These are phyloP conservation scores for Pleurotus salmoneostramineus DNA, from an alignment of 768 basidiomycete genomes.

Conservation along the genomic window DNA sequence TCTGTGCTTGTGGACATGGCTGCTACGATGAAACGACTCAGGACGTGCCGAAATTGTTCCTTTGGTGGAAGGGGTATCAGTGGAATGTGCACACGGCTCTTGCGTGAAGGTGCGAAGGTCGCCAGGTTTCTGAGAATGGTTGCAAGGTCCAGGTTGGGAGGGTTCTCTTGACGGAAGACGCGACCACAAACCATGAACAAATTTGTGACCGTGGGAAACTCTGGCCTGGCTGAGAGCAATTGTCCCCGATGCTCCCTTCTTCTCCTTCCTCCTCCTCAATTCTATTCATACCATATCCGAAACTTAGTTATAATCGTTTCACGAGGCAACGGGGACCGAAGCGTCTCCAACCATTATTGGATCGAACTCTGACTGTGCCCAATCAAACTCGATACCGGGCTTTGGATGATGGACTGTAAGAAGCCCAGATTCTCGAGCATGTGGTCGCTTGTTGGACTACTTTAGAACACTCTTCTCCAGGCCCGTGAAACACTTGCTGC, in stretches of 20 bases:
- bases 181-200: not conserved
- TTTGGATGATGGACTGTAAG: not conserved
- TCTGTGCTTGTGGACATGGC: constrained; percentile 42
- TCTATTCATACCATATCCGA: not conserved
- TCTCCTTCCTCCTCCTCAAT: not conserved
- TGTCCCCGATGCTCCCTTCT: not conserved
- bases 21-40: constrained; percentile 47
- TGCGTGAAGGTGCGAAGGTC: constrained; percentile 16
- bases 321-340: not conserved
- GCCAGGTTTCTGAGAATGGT: constrained; percentile 8
- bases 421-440: not conserved
- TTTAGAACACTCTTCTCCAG: too few species aligned
- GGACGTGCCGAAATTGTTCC: constrained; percentile 55
- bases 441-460: too few species aligned
- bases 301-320: too few species aligned
- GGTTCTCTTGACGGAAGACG: not conserved
- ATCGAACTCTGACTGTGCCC: too few species aligned
- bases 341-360: not conserved
- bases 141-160: not conserved
- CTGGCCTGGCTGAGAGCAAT: not conserved
- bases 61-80: constrained; percentile 45
- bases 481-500: too few species aligned
- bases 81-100: constrained; percentile 31
- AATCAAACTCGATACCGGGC: too few species aligned
- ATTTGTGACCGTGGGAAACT: constrained; percentile 3